Conservation (phyloP, 176 grass and related monocot genomes). For the Aegilops longissima region DNA sequence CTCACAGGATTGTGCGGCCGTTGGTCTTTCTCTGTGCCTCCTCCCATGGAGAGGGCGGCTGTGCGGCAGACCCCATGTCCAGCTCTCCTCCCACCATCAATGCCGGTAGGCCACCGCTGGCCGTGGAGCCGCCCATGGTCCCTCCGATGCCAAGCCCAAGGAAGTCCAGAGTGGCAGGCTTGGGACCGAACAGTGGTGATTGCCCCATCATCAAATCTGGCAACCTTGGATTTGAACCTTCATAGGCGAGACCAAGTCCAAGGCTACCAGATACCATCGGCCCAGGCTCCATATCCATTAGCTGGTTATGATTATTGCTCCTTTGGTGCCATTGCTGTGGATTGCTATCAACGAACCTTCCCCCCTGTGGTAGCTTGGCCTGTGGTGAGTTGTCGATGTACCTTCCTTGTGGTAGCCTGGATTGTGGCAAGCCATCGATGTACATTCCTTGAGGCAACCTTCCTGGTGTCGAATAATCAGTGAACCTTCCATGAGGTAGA, state of each 20-base stretch:
- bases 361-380: not conserved
- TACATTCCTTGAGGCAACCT: slow-evolving; percentile 1
- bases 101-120: slow-evolving; percentile 46
- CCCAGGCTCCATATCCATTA: slow-evolving; percentile 42
- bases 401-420: slow-evolving; percentile 5
- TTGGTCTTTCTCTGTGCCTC: slow-evolving; percentile 44
- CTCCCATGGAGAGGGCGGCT: slow-evolving; percentile 44
- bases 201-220: slow-evolving; percentile 55
- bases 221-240: slow-evolving; percentile 44
- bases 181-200: slow-evolving; percentile 52
- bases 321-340: slow-evolving; percentile 17
- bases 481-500: not conserved
- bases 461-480: not conserved
- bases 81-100: slow-evolving; percentile 63
- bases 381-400: not conserved
- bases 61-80: slow-evolving; percentile 48
- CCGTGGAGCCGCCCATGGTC: slow-evolving; percentile 42
- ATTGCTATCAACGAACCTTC: not conserved
- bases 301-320: slow-evolving; percentile 28
- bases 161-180: slow-evolving; percentile 60
- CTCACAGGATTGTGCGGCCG: slow-evolving; percentile 55
- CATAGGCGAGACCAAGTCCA: slow-evolving; percentile 44
- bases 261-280: slow-evolving; percentile 37
- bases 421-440: not conserved
- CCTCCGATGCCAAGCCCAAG: slow-evolving; percentile 65